phyloP scores from a whole-genome alignment of 257 asterid genomes.

The Scutellaria galericulata region DNA sequence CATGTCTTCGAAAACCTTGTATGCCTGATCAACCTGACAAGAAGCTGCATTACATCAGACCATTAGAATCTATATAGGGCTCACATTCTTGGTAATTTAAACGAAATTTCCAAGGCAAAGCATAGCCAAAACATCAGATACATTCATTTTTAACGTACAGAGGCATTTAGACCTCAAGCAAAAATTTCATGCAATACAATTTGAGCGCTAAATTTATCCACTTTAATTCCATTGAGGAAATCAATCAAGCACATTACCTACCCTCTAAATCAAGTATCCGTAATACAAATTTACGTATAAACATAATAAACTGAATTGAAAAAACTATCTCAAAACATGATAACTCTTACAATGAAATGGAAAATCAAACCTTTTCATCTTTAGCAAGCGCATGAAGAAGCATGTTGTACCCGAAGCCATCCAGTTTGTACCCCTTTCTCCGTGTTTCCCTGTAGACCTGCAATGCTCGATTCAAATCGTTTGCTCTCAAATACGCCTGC shows the following conservation, averaged over 20 bases:
- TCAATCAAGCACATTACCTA: background rate
- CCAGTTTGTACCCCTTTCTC: constrained; percentile 73
- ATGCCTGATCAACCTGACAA: constrained; percentile 81
- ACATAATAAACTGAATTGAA: constrained; percentile 1
- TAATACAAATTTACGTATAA: constrained; percentile 5
- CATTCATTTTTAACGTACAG: background rate
- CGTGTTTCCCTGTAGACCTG: constrained; percentile 59
- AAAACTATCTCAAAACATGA: constrained; percentile 11
- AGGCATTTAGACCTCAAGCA: background rate
- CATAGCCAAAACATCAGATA: background rate
- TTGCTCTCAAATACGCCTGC: constrained; percentile 77
- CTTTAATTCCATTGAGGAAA: background rate
- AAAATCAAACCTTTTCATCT: constrained; percentile 66
- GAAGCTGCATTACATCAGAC: constrained; percentile 70
- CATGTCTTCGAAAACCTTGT: constrained; percentile 78
- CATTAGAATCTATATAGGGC: constrained; percentile 43
- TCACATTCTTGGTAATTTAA: constrained; percentile 3
- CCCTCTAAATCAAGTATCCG: background rate
- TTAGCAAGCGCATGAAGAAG: constrained; percentile 84
- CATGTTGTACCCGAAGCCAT: constrained; percentile 80
- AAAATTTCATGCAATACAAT: background rate
- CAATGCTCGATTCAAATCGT: constrained; percentile 52
- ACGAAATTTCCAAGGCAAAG: background rate
- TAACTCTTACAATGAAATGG: background rate
- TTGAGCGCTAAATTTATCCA: background rate